These are phyloP conservation scores for Acanthamoeba royreba DNA, from an alignment of 208 protist genomes.

Conservation along the genomic window DNA sequence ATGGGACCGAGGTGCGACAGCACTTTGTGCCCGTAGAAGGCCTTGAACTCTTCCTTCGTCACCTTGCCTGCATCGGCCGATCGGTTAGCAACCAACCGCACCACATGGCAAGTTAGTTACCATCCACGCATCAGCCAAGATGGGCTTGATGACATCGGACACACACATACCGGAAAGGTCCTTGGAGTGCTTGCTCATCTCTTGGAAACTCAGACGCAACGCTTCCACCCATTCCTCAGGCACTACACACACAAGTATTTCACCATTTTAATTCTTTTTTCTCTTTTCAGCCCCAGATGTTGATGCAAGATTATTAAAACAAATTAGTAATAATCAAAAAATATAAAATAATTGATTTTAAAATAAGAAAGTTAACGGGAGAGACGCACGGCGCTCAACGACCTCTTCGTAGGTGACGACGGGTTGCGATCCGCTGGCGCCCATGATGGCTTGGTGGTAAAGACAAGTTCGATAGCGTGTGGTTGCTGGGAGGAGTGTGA, in stretches of 20 bases:
- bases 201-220: neutral
- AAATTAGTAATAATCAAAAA: too few species aligned
- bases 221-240: neutral
- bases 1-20: neutral
- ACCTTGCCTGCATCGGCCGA: neutral
- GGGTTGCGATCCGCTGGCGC: neutral
- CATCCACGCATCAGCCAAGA: too few species aligned
- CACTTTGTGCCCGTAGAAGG: neutral
- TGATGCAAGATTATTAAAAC: too few species aligned
- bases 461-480: too few species aligned
- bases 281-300: too few species aligned
- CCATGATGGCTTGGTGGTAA: too few species aligned
- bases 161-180: neutral
- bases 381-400: neutral
- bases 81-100: too few species aligned
- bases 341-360: neutral
- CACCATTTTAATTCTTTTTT: neutral
- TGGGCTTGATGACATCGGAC: too few species aligned
- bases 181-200: neutral
- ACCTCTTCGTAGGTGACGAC: neutral
- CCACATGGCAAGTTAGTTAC: neutral
- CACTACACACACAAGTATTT: neutral
- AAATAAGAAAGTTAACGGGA: too few species aligned
- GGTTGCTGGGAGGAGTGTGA: too few species aligned
- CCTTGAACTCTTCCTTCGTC: neutral